Evolutionary conservation across 345 rosid genomes (phyloP), one percentile per base, ranked within the genome.

Genomic region (rapeseed (Brassica napus)): DNA sequence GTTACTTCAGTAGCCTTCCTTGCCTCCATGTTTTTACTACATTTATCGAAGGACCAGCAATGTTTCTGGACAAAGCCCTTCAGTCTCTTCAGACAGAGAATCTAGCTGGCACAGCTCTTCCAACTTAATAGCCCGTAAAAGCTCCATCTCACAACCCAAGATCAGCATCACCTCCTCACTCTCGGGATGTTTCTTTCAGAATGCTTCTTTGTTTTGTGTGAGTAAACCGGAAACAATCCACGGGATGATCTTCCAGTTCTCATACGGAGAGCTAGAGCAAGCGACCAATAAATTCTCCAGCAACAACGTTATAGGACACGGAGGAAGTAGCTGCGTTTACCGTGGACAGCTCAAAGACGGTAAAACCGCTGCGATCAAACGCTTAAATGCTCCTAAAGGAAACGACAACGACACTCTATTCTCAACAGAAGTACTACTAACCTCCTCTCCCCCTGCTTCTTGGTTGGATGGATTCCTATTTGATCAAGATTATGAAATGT

Each of bases 251-350:
- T 57, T 74, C 74, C 91, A 83, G 75, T 95, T 89, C 83, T 83
- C 92, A 4, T 93, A 89, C 81, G 39, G 85, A 79, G 97, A 89
- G 70, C 73, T 93, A 86, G 94, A 90, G 77, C 65, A 79, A 79
- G 94, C 96, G 73, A 95, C 98, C 12, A 65, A 89, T 65, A 91
- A 87, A 73, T 95, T 95, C 83, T 88, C 94, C 64, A 76, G 78
- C 85, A 85, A 88, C 73, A 91, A 79, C 71, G 83, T 91, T 8
- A 87, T 93, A 80, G 99, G 97, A 67, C 89, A 86, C 28, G 98
- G 99, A 15, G 98, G 97, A 83, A 89, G 96, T 83, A 93, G 99
- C 76, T 86, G 84, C 28, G 99, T 93, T 3, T 95, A 91, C 73
- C 89, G 83, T 23, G 99, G 98, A 30, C 89, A 86, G 87, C 97